phyloP scores from a whole-genome alignment of 2,329 filamentous ascomycete species.

The Aspergillus pseudoglaucus region DNA sequence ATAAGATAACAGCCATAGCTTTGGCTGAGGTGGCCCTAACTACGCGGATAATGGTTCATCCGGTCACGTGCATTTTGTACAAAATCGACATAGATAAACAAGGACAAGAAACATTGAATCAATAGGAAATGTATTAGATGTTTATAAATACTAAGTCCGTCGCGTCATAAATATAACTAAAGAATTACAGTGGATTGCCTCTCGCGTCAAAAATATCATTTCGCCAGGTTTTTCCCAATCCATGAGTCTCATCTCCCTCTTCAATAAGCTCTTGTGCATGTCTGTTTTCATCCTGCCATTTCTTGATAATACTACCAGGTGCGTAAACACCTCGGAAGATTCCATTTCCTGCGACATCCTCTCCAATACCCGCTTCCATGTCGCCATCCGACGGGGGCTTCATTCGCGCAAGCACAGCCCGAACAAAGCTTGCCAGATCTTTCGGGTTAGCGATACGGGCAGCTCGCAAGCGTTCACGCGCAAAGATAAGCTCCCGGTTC shows the following conservation, averaged over 20 bases:
- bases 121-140: not conserved
- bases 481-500: constrained; percentile 82
- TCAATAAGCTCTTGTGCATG: constrained; percentile 67
- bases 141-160: no score
- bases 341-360: constrained; percentile 54
- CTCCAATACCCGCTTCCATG: constrained; percentile 64
- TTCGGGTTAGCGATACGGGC: constrained; percentile 75
- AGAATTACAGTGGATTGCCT: constrained; percentile 3
- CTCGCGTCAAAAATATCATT: constrained; percentile 70
- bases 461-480: constrained; percentile 76
- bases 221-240: constrained; percentile 55
- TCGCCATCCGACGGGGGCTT: constrained; percentile 68
- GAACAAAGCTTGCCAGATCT: constrained; percentile 74
- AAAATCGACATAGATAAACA: not conserved
- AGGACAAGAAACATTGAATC: not conserved
- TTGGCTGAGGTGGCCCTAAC: constrained; percentile 20
- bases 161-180: not conserved
- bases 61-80: not conserved
- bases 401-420: constrained; percentile 71
- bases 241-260: constrained; percentile 58
- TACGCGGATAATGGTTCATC: constrained; percentile 2
- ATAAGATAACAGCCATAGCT: constrained; percentile 4
- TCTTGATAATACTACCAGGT: constrained; percentile 77
- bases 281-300: constrained; percentile 78
- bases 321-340: constrained; percentile 81